Evolutionary conservation across 352 stramenopile genomes (phyloP).

Genomic region (Pythium biforme): DNA sequence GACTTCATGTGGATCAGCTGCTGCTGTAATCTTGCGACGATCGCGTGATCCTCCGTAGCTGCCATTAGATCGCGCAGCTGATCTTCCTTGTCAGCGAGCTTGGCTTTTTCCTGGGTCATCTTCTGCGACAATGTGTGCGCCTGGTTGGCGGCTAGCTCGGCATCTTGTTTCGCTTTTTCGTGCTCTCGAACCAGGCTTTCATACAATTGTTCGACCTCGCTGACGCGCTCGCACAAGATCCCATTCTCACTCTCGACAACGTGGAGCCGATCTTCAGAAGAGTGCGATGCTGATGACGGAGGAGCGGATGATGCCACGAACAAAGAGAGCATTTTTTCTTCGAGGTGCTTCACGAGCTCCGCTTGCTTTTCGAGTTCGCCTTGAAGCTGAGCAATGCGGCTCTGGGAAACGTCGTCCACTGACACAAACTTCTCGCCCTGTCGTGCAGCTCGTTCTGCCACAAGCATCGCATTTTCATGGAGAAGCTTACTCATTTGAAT

Average conservation of each 20-base stretch:
- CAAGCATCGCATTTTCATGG: slow-evolving; percentile 51
- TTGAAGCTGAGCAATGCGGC: slow-evolving; percentile 53
- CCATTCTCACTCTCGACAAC: slow-evolving; percentile 51
- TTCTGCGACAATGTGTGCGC: slow-evolving; percentile 52
- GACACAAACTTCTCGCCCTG: slow-evolving; percentile 11
- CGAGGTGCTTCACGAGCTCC: slow-evolving; percentile 44
- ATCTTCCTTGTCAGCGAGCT: slow-evolving; percentile 59
- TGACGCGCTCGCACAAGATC: slow-evolving; percentile 63
- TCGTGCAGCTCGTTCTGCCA: slow-evolving; percentile 33
- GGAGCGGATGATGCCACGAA: not conserved
- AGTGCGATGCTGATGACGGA: not conserved
- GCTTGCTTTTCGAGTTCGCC: slow-evolving; percentile 40
- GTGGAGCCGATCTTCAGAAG: slow-evolving; percentile 2
- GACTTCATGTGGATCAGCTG: slow-evolving; percentile 88
- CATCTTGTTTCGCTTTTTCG: slow-evolving; percentile 61
- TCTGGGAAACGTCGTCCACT: slow-evolving; percentile 28
- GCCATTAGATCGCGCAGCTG: slow-evolving; percentile 70
- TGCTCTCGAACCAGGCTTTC: slow-evolving; percentile 61
- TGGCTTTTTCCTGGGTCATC: slow-evolving; percentile 38
- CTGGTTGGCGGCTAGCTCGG: slow-evolving; percentile 59
- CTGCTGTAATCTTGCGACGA: slow-evolving; percentile 89
- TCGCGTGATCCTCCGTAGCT: slow-evolving; percentile 85
- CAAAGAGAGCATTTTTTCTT: slow-evolving; percentile 29
- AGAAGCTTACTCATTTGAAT: slow-evolving; percentile 40
- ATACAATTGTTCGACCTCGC: slow-evolving; percentile 76